Base-by-base conservation (phyloP, 129 eudicot genomes). In the Calendula officinalis region DNA sequence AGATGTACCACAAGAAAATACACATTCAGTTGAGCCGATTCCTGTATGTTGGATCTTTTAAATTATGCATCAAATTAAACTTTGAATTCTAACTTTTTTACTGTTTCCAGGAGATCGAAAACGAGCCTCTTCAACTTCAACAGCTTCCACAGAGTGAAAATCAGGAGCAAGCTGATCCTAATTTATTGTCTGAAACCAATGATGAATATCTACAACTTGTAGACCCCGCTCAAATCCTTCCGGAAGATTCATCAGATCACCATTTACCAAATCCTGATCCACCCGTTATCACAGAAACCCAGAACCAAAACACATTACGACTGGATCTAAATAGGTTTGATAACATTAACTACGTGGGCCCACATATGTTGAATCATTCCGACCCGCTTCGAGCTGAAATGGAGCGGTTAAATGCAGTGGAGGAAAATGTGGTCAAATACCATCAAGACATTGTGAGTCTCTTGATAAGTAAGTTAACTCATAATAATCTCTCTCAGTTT, bases 351-450 rank as follows among this genome's bases (percentile, higher is more conserved):
- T 84, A 67, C 27, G 54, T 55, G 41, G 56, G 16, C 22, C 43
- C 75, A 32, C 69, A 59, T 37, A 47, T 63, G 52, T 16, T 74
- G 35, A 39, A 43, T 36, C 57, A 64, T n/a, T 50, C 70, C 2
- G 83, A 86, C 47, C 95, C 97, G 16, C 95, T 91, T 71, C 84
- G 64, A 60, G 72, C 54, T 33, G 97, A 86, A 76, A 15, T 64
- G 47, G 90, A 82, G 16, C 76, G 80, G 10, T 44, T 91, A 32
- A 54, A 34, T 22, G 66, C 55, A 53, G 81, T 61, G 27, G 57
- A 10, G 22, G 82, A 75, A 33, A 70, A 64, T 16, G 46, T 60
- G 60, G 38, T 22, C 42, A 82, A 77, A 38, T 41, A 2, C 51
- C 76, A 77, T 60, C 80, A 82, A 49, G 85, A 84, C 33, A 70